Percentiles rank a stretch among this genome's conserved stretches.
Conservation (phyloP, 306 rosid genomes). For the Phaseolus lunatus region DNA sequence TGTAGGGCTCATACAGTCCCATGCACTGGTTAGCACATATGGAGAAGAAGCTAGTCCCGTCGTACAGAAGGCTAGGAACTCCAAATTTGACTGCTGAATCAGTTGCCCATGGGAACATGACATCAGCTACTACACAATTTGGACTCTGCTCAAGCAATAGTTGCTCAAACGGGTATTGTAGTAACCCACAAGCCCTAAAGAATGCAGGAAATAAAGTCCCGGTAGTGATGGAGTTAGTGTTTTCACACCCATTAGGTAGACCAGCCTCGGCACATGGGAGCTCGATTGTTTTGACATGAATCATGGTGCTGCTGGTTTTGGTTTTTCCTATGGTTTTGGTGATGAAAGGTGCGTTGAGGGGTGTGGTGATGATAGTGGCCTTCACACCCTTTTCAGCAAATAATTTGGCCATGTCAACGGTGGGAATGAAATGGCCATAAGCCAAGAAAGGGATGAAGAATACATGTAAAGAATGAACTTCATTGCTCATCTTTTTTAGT, state of each 20-base stretch:
- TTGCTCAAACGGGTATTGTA: slow-evolving; percentile 45
- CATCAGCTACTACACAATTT: slow-evolving; percentile 40
- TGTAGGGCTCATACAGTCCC: slow-evolving; percentile 41
- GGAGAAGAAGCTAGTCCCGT: slow-evolving; percentile 43
- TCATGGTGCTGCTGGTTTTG: neutral
- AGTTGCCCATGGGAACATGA: slow-evolving; percentile 46
- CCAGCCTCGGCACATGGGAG: slow-evolving; percentile 39
- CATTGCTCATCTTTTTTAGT: neutral
- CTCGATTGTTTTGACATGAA: slow-evolving; percentile 34
- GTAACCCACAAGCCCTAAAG: neutral
- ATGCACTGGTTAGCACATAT: slow-evolving; percentile 29
- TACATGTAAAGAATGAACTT: neutral
- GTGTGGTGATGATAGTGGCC: slow-evolving; percentile 61
- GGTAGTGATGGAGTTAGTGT: slow-evolving; percentile 29
- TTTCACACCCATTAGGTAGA: slow-evolving; percentile 50
- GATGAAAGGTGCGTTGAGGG: slow-evolving; percentile 32
- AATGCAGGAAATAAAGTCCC: neutral
- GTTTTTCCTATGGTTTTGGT: slow-evolving; percentile 28
- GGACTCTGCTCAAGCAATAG: slow-evolving; percentile 25
- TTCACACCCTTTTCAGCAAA: slow-evolving; percentile 44
- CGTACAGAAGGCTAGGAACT: slow-evolving; percentile 50
- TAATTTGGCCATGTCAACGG: slow-evolving; percentile 49
- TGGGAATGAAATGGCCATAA: slow-evolving; percentile 48
- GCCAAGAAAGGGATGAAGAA: slow-evolving; percentile 60
- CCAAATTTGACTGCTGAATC: slow-evolving; percentile 45